Evolutionary conservation across 306 rosid genomes (phyloP).

Genomic region (Ceratonia siliqua): DNA sequence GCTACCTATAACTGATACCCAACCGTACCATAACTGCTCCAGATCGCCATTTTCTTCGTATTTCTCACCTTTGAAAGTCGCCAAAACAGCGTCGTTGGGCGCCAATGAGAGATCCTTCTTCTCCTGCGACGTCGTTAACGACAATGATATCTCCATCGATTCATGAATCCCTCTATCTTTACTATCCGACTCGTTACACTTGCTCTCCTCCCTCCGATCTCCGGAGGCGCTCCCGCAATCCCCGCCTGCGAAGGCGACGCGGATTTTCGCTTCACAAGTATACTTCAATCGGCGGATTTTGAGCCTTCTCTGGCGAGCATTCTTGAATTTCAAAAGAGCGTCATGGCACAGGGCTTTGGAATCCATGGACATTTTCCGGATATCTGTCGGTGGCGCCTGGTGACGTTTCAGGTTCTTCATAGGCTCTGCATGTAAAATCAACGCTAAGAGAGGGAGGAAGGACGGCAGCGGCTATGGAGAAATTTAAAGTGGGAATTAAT

Average conservation of each 20-base stretch:
- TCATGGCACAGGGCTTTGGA: slow-evolving; percentile 25
- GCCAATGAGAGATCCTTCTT: slow-evolving; percentile 17
- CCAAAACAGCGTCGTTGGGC: slow-evolving; percentile 17
- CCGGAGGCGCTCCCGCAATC: not conserved
- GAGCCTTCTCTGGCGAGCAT: slow-evolving; percentile 40
- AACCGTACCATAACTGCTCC: slow-evolving; percentile 43
- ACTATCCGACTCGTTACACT: not conserved
- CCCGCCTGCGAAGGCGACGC: not conserved
- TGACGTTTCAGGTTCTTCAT: slow-evolving; percentile 19
- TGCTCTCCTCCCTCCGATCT: not conserved
- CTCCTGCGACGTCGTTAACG: slow-evolving; percentile 32
- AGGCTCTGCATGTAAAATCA: slow-evolving; percentile 25
- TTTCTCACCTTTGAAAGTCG: not conserved
- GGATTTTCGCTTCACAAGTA: slow-evolving; percentile 47
- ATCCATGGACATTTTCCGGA: not conserved
- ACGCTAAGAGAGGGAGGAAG: not conserved
- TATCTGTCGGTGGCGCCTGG: not conserved
- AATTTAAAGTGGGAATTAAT: slow-evolving; percentile 29
- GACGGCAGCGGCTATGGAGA: not conserved
- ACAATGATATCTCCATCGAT: slow-evolving; percentile 42
- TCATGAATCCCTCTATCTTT: slow-evolving; percentile 22
- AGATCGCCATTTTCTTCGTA: not conserved
- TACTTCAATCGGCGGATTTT: slow-evolving; percentile 48
- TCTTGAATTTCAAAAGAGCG: slow-evolving; percentile 24
- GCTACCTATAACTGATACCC: slow-evolving; percentile 64